Conservation (phyloP, 2,329 filamentous ascomycete genomes). For the Ophiostoma australiae region DNA sequence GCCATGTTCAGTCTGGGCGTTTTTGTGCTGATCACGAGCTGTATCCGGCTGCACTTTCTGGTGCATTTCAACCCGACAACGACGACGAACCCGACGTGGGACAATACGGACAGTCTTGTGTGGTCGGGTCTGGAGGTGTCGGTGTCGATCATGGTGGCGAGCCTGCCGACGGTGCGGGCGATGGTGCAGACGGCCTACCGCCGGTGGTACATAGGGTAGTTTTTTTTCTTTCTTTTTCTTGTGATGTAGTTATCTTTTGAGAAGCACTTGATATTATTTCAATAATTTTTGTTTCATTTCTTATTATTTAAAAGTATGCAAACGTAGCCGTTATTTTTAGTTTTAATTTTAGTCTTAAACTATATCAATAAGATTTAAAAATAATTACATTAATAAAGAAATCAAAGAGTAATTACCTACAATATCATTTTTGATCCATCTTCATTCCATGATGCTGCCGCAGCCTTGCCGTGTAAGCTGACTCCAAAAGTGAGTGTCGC, state of each 20-base stretch:
- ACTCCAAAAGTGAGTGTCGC: neutral
- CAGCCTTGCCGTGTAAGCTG: neutral
- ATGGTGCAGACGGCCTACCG: slow-evolving; percentile 25
- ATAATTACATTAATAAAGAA: neutral
- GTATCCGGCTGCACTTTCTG: slow-evolving; percentile 36
- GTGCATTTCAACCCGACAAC: slow-evolving; percentile 28
- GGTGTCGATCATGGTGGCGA: slow-evolving; percentile 40
- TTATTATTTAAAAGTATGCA: no score
- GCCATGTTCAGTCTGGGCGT: slow-evolving; percentile 39
- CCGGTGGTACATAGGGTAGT: neutral
- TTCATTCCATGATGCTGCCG: neutral
- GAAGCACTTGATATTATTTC: no score
- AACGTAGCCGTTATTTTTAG: no score
- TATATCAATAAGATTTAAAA: neutral
- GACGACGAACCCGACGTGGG: slow-evolving; percentile 40
- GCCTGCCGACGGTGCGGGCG: slow-evolving; percentile 39
- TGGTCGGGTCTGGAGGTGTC: slow-evolving; percentile 43
- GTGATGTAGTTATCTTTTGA: neutral
- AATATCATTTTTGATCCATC: neutral
- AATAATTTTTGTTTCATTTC: no score
- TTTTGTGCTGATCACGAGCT: slow-evolving; percentile 37
- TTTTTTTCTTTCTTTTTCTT: neutral
- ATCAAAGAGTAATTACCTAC: neutral
- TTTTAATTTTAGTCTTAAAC: no score
- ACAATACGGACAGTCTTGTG: slow-evolving; percentile 40